These are phyloP conservation scores for Phialophora macrospora DNA, from an alignment of 2,329 filamentous ascomycete species.

Conservation along the genomic window DNA sequence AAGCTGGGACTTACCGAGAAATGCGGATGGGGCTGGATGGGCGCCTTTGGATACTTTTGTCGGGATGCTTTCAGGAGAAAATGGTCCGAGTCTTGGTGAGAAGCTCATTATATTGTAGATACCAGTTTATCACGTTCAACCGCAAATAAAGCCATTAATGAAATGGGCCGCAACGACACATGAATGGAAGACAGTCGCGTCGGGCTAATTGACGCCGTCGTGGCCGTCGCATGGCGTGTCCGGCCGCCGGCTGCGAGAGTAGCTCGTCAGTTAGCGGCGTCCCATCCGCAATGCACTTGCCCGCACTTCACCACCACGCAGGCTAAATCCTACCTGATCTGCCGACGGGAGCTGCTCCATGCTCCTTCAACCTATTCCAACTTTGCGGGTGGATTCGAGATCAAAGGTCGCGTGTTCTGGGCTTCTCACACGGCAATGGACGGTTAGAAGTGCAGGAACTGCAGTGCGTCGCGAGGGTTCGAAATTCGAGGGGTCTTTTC, in stretches of 20 bases:
- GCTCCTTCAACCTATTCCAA: slow-evolving; percentile 15
- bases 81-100: slow-evolving; percentile 14
- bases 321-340: slow-evolving; percentile 29
- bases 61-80: slow-evolving; percentile 23
- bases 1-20: background rate
- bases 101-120: slow-evolving; percentile 27
- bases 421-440: slow-evolving; percentile 22
- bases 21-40: slow-evolving; percentile 9
- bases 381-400: slow-evolving; percentile 1
- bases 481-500: slow-evolving; percentile 12
- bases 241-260: slow-evolving; percentile 16
- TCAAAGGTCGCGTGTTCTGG: slow-evolving; percentile 12
- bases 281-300: slow-evolving; percentile 16
- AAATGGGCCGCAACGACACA: background rate
- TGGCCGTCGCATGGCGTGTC: background rate
- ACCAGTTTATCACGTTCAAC: slow-evolving; percentile 23
- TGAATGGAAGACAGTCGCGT: background rate
- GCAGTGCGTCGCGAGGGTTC: slow-evolving; percentile 17
- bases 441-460: slow-evolving; percentile 17
- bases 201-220: slow-evolving; percentile 9
- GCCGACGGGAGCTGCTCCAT: slow-evolving; percentile 20
- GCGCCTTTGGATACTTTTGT: slow-evolving; percentile 4
- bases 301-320: slow-evolving; percentile 18
- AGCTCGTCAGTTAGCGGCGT: slow-evolving; percentile 9
- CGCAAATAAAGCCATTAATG: slow-evolving; percentile 11